phyloP scores from a whole-genome alignment of 2,329 filamentous ascomycete genomes.

The Phyllosticta citrichinensis region DNA sequence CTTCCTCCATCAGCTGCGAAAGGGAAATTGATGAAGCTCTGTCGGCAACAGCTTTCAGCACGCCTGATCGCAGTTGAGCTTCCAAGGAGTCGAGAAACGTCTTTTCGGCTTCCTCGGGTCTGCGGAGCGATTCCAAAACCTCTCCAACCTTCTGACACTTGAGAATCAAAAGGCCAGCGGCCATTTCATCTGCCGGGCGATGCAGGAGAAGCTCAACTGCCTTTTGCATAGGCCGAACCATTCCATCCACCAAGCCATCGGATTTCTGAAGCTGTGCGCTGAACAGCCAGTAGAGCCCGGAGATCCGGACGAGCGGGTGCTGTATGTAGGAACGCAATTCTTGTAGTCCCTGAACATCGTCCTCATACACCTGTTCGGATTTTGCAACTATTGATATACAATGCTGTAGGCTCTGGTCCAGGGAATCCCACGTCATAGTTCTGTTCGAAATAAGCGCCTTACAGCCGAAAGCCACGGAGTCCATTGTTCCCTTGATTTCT shows the following conservation, averaged over 20 bases:
- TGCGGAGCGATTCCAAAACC: slow-evolving; percentile 43
- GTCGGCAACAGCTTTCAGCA: slow-evolving; percentile 44
- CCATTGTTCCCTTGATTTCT: slow-evolving; percentile 23
- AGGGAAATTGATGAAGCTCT: slow-evolving; percentile 43
- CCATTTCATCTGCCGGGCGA: slow-evolving; percentile 44
- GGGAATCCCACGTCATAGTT: slow-evolving; percentile 20
- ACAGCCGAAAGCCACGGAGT: slow-evolving; percentile 25
- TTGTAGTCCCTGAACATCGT: slow-evolving; percentile 2
- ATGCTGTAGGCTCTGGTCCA: slow-evolving; percentile 25
- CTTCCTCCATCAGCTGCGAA: slow-evolving; percentile 41
- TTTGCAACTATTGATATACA: slow-evolving; percentile 20
- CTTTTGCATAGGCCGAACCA: slow-evolving; percentile 49
- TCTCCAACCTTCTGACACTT: slow-evolving; percentile 62
- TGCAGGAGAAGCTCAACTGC: slow-evolving; percentile 54
- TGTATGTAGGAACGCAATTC: slow-evolving; percentile 13
- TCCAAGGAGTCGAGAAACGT: slow-evolving; percentile 53
- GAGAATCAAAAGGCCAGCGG: slow-evolving; percentile 48
- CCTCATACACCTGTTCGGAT: slow-evolving; percentile 16
- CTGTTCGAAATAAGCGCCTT: slow-evolving; percentile 17
- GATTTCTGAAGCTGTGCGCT: slow-evolving; percentile 43
- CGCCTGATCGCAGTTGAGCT: slow-evolving; percentile 49
- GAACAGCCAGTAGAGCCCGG: slow-evolving; percentile 60
- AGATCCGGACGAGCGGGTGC: slow-evolving; percentile 50
- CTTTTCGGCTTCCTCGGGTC: slow-evolving; percentile 47
- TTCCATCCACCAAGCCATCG: slow-evolving; percentile 32